Conservation (phyloP, 2,329 filamentous ascomycete genomes). For the Tympanopsis confertula region DNA sequence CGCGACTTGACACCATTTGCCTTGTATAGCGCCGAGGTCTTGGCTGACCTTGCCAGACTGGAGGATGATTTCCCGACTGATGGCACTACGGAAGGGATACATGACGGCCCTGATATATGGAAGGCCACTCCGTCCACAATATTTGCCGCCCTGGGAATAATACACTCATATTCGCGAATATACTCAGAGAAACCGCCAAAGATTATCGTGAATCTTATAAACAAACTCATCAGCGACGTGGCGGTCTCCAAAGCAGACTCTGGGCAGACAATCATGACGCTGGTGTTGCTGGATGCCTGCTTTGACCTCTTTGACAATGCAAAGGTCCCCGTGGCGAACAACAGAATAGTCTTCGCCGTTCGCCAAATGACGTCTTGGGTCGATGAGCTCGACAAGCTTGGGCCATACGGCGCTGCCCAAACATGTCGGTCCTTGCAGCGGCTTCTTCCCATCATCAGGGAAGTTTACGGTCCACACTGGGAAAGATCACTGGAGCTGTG, state of each 20-base stretch:
- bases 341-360: conserved; percentile 8
- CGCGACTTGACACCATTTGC: conserved; percentile 26
- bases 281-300: conserved; percentile 42
- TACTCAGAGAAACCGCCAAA: too few relatives aligned
- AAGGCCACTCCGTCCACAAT: conserved; percentile 32
- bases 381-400: conserved; percentile 6
- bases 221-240: conserved; percentile 49
- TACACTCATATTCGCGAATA: conserved; percentile 40
- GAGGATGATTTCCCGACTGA: too few relatives aligned
- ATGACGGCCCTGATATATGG: conserved; percentile 34
- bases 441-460: not conserved
- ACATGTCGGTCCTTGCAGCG: not conserved
- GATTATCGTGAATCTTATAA: too few relatives aligned
- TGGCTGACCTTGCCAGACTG: conserved; percentile 38
- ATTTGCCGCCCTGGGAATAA: conserved; percentile 34
- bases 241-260: conserved; percentile 30
- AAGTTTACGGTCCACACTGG: not conserved
- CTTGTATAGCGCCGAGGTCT: conserved; percentile 38
- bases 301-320: conserved; percentile 37
- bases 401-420: not conserved
- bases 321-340: conserved; percentile 44
- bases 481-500: not conserved
- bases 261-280: conserved; percentile 30
- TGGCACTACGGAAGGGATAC: too few relatives aligned
- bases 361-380: conserved; percentile 11